Evolutionary conservation across 139 green algal genomes (phyloP), one percentile per base, ranked within the genome.

Genomic region (Microglena sp.): DNA sequence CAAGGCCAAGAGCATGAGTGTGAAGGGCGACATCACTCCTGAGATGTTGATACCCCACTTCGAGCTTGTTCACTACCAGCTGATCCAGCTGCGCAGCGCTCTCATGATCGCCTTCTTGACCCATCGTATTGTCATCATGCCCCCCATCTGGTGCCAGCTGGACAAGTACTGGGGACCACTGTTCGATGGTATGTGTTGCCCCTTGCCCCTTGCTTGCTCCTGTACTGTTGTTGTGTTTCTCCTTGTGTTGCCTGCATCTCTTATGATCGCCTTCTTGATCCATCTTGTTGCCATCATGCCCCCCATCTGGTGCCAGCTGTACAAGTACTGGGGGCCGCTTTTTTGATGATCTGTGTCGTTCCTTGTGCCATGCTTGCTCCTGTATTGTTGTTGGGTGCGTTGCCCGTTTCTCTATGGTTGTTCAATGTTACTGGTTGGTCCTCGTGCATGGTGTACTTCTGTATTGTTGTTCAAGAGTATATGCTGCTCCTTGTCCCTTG

Each of bases 161-260:
- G 88, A 95, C 71, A 72, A 87, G 31, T 89, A 87, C 66, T 95
- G 88, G 88, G 81, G 78, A 21, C 82, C 83, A 6, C 87, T 94
- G 29, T 53, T 89, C 59, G 32, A 71, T 11, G 71, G 71, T 77
- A 56, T 60, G 68, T 7, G 27, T 1, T n/a, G n/a, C n/a, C n/a
- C n/a, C n/a, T n/a, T n/a, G n/a, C n/a, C n/a, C n/a, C n/a, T n/a
- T n/a, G n/a, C n/a, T n/a, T n/a, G n/a, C n/a, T n/a, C n/a, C n/a
- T n/a, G n/a, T n/a, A n/a, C n/a, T n/a, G n/a, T n/a, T n/a, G n/a
- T n/a, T n/a, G n/a, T n/a, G n/a, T n/a, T n/a, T n/a, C n/a, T n/a
- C n/a, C n/a, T n/a, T n/a, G n/a, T n/a, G n/a, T n/a, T n/a, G n/a
- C n/a, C n/a, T n/a, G n/a, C n/a, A n/a, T n/a, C 64, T 21, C 31